A percentile compares a stretch with the other conserved stretches of the same genome.
Conservation (phyloP, 2,329 filamentous ascomycete species). For the Nemania diffusa region DNA sequence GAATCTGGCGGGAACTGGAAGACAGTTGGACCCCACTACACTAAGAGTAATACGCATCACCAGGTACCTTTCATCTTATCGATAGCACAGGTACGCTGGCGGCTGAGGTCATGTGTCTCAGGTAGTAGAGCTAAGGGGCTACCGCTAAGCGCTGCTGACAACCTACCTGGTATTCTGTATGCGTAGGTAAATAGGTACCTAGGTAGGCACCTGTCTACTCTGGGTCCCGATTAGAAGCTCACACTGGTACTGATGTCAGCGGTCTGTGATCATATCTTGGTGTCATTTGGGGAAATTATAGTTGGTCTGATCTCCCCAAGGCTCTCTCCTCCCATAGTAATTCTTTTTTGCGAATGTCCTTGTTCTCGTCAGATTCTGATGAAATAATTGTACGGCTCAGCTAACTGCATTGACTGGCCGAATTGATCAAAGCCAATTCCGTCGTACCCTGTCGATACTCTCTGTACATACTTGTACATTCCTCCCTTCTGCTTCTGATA, state of each 20-base stretch:
- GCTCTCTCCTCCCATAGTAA: background rate
- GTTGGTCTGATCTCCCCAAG: background rate
- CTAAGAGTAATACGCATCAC: background rate
- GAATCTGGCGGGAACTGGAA: background rate
- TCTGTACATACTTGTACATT: background rate
- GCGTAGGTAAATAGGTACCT: background rate
- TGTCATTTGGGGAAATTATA: conserved; percentile 1
- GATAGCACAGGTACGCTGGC: no score
- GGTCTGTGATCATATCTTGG: conserved; percentile 7
- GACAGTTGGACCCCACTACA: no score
- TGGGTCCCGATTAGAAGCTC: background rate
- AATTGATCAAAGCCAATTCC: background rate
- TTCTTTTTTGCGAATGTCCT: background rate
- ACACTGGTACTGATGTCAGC: conserved; percentile 28
- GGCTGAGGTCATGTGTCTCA: no score
- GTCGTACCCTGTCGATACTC: no score
- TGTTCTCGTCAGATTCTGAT: background rate
- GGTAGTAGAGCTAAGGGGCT: no score
- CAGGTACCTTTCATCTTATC: background rate
- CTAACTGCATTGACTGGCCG: background rate
- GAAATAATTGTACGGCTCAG: background rate
- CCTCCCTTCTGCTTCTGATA: background rate
- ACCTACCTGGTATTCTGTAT: background rate
- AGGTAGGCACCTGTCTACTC: no score
- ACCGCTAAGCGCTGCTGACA: no score